Conservation (phyloP, 345 rosid species). For the Brassica incana region DNA sequence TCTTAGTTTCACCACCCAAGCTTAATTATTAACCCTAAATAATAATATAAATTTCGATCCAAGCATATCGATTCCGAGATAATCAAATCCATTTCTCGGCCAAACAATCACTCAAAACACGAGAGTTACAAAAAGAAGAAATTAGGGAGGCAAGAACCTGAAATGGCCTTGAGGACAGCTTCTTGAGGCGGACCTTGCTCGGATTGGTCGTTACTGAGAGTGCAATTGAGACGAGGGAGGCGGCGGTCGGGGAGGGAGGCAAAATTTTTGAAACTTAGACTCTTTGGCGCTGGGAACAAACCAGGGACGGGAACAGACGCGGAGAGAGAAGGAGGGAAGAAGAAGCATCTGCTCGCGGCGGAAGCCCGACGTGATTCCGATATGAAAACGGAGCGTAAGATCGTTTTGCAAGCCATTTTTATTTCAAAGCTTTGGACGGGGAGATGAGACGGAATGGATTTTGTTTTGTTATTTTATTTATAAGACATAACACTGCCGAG, state of each 20-base stretch:
- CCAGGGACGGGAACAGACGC: conserved; percentile 34
- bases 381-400: conserved; percentile 54
- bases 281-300: conserved; percentile 32
- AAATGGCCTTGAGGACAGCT: conserved; percentile 92
- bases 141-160: conserved; percentile 49
- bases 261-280: conserved; percentile 31
- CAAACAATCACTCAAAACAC: conserved; percentile 14
- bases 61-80: conserved; percentile 3
- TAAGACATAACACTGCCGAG: not conserved
- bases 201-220: conserved; percentile 39
- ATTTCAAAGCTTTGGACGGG: not conserved
- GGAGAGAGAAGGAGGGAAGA: conserved; percentile 38
- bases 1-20: not conserved
- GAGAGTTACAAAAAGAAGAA: not conserved
- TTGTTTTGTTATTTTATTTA: conserved; percentile 15
- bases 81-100: conserved; percentile 3
- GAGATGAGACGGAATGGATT: not conserved
- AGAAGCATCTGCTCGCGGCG: conserved; percentile 38
- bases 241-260: conserved; percentile 43
- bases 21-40: not conserved
- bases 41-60: not conserved
- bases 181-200: conserved; percentile 91
- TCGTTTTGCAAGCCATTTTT: conserved; percentile 73
- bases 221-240: conserved; percentile 46
- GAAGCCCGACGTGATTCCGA: conserved; percentile 58